phyloP scores from a whole-genome alignment of 164 flowering plant species.

The Nymphaea thermarum region DNA sequence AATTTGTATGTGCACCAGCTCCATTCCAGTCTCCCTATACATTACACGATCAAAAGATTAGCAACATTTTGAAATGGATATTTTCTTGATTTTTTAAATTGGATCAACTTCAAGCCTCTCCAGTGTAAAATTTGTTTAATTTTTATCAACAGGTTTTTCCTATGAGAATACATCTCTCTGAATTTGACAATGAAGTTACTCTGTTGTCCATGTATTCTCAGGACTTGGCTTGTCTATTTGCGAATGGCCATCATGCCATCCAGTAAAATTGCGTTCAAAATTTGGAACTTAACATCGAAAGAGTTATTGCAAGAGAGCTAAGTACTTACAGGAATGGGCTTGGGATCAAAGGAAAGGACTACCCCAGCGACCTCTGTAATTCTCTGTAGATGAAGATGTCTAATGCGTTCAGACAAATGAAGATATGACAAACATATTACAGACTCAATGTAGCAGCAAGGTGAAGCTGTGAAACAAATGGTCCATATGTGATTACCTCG shows the following conservation, averaged over 20 bases:
- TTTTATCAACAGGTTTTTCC: too few species aligned
- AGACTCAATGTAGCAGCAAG: background rate
- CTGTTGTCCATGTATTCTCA: too few species aligned
- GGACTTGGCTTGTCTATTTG: too few species aligned
- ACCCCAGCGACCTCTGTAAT: slow-evolving; percentile 85
- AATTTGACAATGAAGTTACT: too few species aligned
- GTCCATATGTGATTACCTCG: slow-evolving; percentile 38
- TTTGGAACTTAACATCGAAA: background rate
- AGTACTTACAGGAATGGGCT: slow-evolving; percentile 54
- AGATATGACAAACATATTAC: background rate
- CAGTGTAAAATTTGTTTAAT: too few species aligned
- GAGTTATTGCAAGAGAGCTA: background rate
- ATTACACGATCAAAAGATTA: background rate
- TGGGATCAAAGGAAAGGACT: slow-evolving; percentile 79
- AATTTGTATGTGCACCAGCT: slow-evolving; percentile 90
- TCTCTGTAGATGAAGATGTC: slow-evolving; percentile 34
- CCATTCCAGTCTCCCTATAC: slow-evolving; percentile 91
- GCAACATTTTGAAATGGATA: background rate
- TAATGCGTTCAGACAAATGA: background rate
- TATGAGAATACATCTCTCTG: too few species aligned
- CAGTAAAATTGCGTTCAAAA: too few species aligned
- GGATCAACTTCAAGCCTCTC: too few species aligned
- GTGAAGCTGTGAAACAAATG: background rate
- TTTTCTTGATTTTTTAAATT: too few species aligned
- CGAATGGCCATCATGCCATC: too few species aligned